Evolutionary conservation across 108 stramenopile species (phyloP).

Genomic region (Cyclotella baltica): DNA sequence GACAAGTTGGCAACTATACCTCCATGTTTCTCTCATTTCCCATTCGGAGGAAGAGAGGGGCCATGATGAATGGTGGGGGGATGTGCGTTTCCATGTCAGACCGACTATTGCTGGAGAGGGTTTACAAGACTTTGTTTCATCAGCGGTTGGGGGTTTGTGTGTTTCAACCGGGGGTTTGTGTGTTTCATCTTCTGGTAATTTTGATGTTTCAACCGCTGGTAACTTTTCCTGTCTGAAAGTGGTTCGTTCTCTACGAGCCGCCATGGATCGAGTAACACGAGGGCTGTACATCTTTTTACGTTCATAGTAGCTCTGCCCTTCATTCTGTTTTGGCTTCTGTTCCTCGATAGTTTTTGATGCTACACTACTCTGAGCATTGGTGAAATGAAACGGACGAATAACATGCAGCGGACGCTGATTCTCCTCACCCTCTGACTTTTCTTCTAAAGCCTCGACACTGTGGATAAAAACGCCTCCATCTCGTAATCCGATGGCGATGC

Average conservation of each 20-base stretch:
- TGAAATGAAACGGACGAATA: slow-evolving; percentile 23
- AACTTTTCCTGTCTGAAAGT: no score
- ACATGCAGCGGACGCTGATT: slow-evolving; percentile 12
- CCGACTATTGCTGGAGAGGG: slow-evolving; percentile 28
- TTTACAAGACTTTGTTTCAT: no score
- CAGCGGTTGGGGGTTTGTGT: background rate
- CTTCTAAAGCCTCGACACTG: slow-evolving; percentile 54
- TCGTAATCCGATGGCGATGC: slow-evolving; percentile 61
- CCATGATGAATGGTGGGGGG: slow-evolving; percentile 32
- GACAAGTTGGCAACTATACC: slow-evolving; percentile 50
- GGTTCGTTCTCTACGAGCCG: slow-evolving; percentile 12
- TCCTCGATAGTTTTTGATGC: background rate
- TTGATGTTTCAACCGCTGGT: background rate
- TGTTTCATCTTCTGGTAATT: background rate
- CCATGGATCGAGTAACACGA: slow-evolving; percentile 52
- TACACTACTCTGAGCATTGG: no score
- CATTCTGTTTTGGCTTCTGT: background rate
- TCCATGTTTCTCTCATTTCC: slow-evolving; percentile 58
- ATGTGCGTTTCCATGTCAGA: slow-evolving; percentile 41
- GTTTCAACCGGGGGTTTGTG: background rate
- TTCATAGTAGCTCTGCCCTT: background rate
- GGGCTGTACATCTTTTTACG: slow-evolving; percentile 31
- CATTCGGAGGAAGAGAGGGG: slow-evolving; percentile 14
- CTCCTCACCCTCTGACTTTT: slow-evolving; percentile 1
- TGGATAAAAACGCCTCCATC: slow-evolving; percentile 60